A percentile compares a stretch with the other conserved stretches of the same genome.
These are phyloP conservation scores for Aspergillus viridinutans DNA, from an alignment of 2,329 filamentous ascomycete species.

Conservation along the genomic window DNA sequence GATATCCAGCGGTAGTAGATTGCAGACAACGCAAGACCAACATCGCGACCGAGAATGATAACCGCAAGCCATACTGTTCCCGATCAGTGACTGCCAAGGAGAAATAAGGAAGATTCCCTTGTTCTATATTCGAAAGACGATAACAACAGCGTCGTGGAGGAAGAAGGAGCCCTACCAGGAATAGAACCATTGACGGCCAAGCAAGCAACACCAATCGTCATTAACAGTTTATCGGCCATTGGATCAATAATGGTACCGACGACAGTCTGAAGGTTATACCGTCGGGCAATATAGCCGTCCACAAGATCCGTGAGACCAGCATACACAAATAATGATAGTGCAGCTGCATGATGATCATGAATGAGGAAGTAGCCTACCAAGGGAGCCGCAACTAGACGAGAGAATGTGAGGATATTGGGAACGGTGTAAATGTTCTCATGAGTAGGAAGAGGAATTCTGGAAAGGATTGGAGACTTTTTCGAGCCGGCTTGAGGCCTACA, in stretches of 20 bases:
- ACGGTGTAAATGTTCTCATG: slow-evolving; percentile 95
- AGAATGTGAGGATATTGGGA: slow-evolving; percentile 89
- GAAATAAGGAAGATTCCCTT: background rate
- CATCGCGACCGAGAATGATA: slow-evolving; percentile 87
- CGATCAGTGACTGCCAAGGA: background rate
- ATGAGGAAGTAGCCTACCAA: slow-evolving; percentile 85
- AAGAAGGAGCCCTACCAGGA: slow-evolving; percentile 55
- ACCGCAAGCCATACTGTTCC: slow-evolving; percentile 71
- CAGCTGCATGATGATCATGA: slow-evolving; percentile 72
- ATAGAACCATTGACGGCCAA: slow-evolving; percentile 78
- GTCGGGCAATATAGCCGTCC: slow-evolving; percentile 88
- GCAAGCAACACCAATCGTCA: slow-evolving; percentile 87
- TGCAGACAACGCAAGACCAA: slow-evolving; percentile 75
- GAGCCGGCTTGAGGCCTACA: slow-evolving; percentile 15
- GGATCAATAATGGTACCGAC: slow-evolving; percentile 93
- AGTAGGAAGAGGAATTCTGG: slow-evolving; percentile 26
- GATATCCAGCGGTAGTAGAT: slow-evolving; percentile 97
- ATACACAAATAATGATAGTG: slow-evolving; percentile 83
- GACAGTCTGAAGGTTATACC: slow-evolving; percentile 84
- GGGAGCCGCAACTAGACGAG: slow-evolving; percentile 77
- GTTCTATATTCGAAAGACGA: background rate
- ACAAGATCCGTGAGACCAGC: slow-evolving; percentile 87
- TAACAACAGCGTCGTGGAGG: background rate
- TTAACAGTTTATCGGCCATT: slow-evolving; percentile 93
- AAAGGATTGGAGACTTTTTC: slow-evolving; percentile 31